Evolutionary conservation across 1,284 basidiomycete genomes (phyloP).

Genomic region (Rhodofomes roseus): DNA sequence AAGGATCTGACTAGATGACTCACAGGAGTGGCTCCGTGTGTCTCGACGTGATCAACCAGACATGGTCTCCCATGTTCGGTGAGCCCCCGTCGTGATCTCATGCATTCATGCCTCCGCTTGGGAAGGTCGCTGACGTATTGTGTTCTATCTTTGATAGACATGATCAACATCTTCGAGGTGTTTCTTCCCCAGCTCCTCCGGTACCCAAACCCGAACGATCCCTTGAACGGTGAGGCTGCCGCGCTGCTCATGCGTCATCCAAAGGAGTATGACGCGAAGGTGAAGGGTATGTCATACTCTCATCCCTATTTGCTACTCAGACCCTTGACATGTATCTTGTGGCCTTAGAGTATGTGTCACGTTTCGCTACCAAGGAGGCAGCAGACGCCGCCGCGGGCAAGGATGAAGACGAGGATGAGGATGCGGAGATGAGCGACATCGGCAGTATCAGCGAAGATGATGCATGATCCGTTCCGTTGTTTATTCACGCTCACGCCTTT

Average conservation of each 20-base stretch:
- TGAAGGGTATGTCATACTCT: constrained; percentile 62
- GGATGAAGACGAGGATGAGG: constrained; percentile 67
- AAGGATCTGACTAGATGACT: constrained; percentile 1
- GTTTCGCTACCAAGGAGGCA: constrained; percentile 81
- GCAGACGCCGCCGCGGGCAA: constrained; percentile 60
- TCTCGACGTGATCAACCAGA: constrained; percentile 96
- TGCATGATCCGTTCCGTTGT: constrained; percentile 8
- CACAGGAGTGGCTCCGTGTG: constrained; percentile 90
- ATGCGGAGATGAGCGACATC: constrained; percentile 91
- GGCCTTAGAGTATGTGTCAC: constrained; percentile 75
- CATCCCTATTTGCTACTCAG: too few species aligned
- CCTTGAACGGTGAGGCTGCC: constrained; percentile 96
- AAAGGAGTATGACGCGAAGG: constrained; percentile 90
- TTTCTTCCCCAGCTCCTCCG: constrained; percentile 96
- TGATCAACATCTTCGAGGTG: constrained; percentile 99
- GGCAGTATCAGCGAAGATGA: constrained; percentile 85
- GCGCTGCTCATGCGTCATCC: constrained; percentile 96
- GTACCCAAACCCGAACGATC: constrained; percentile 98
- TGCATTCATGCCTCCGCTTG: background rate
- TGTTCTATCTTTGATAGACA: constrained; percentile 55
- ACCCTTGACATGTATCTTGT: background rate
- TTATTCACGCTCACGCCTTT: background rate
- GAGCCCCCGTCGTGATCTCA: constrained; percentile 21
- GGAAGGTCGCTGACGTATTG: background rate
- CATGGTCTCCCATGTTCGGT: constrained; percentile 99